Evolutionary conservation across 2,329 filamentous ascomycete genomes (phyloP), one percentile per base, ranked within the genome.

Genomic region (Pseudomassariella vexata): DNA sequence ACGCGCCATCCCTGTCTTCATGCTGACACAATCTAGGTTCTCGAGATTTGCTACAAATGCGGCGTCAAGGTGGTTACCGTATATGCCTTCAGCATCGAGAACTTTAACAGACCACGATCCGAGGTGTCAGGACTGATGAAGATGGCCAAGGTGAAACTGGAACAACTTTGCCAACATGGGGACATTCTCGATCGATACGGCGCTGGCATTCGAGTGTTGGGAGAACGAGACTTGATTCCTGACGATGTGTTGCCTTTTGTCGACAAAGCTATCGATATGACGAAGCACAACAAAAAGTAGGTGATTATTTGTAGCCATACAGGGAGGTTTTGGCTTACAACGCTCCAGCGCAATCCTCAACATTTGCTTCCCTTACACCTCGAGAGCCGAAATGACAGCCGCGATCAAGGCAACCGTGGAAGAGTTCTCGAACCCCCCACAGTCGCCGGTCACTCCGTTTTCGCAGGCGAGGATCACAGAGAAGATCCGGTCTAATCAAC

Each of bases 81-180:
- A 42, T 98, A 96, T 58, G 92, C 92, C 11, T 98, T 98, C 63
- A 95, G 87, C 54, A 95, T 98, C 52, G 92, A 98, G 62, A 98
- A 98, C 65, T 98, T 95, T 68, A 95, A 96, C 58, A 80, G 92
- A 5, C 90, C 88, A 15, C 89, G 92, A 60, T 92, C 94, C 60
- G 92, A 98, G 59, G 92, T 98, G 7, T 88, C 95, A 53, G 89
- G 87, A 19, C 66, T 98, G 41, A 98, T 98, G 92, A 84, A 94
- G 54, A 87, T 98, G 71, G 90, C 90, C 39, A 95, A 95, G 66
- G 79, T 92, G 50, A 96, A 96, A 64, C 71, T 98, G 17, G 79
- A 84, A 38, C 92, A 98, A 58, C 69, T 98, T 47, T 81, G 85
- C 17, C 86, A 95, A 52, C 92, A 98, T 49, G 92, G 92, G 19